Evolutionary conservation across 768 basidiomycete species (phyloP), one percentile per base, ranked within the genome.

Genomic region (Tubosaeta sp.): DNA sequence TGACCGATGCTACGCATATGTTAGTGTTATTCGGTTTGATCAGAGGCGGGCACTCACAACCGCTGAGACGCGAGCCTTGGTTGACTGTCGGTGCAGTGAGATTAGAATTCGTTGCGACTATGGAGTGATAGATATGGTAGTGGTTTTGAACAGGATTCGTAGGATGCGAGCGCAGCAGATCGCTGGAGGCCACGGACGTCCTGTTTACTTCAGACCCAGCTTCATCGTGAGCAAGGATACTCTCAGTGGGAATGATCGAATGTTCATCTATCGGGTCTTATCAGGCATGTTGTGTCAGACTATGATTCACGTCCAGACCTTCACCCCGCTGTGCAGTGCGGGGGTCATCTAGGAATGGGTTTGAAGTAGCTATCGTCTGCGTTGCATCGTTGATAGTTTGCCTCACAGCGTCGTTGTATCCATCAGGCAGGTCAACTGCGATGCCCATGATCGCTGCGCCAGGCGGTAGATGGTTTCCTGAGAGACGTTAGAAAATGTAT

Each of bases 271-370:
- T 26, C 37, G 25, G 14, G 31, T 32, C 9, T 1, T 11, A n/a
- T 55, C 11, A 54, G 35, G n/a, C n/a, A n/a, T n/a, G n/a, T n/a
- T n/a, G n/a, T n/a, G n/a, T n/a, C n/a, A n/a, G 8, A 22, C 22
- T 25, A 12, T 7, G 0, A 1, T 2, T 26, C n/a, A 13, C 22
- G 9, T 32, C 16, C 54, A 48, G 22, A 55, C 54, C 46, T 16
- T 55, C 46, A 8, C 52, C 0, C 2, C 48, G 37, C 25, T 51
- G 50, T 8, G 50, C 3, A 14, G 46, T n/a, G 6, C 47, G 6
- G 8, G 34, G 9, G 26, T 59, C 13, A 4, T 60, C 50, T 1
- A 13, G 3, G 39, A 59, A 59, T 14, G 53, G 58, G 22, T 25
- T 1, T n/a, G 22, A 3, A 11, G 0, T 42, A 25, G 17, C 12